These are phyloP conservation scores for Detonula confervacea DNA, from an alignment of 352 stramenopile genomes.

Conservation along the genomic window DNA sequence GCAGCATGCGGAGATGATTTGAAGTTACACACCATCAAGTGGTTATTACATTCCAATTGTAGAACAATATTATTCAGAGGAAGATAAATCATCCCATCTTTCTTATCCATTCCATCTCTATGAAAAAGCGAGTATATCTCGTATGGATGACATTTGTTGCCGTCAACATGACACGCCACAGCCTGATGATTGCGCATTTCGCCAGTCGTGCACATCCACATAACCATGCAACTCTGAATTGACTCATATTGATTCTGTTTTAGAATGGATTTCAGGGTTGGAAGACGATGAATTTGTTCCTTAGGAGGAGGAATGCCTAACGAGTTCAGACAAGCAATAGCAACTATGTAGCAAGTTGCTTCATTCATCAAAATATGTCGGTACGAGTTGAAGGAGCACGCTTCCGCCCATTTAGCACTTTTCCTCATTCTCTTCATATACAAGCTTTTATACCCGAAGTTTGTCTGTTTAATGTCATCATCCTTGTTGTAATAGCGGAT, in stretches of 20 bases:
- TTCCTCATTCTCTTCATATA: not conserved
- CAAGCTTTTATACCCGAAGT: not conserved
- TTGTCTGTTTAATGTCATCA: not conserved
- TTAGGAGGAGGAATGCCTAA: not conserved
- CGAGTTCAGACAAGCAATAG: not conserved
- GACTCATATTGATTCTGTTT: not conserved
- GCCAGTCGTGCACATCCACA: not conserved
- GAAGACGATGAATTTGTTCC: not conserved
- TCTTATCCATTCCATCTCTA: not conserved
- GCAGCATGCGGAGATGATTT: not conserved
- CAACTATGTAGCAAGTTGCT: not conserved
- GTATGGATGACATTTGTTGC: not conserved
- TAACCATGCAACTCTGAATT: not conserved
- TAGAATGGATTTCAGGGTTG: not conserved
- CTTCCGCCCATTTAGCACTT: not conserved
- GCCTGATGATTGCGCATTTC: not conserved
- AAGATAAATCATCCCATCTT: not conserved
- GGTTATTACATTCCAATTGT: not conserved
- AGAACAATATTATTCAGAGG: not conserved
- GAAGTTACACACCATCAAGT: not conserved
- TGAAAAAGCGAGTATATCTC: not conserved
- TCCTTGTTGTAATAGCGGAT: not conserved
- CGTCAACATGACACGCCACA: not conserved
- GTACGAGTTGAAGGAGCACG: not conserved
- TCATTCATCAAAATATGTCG: not conserved